Base-by-base conservation (phyloP, 352 stramenopile species). In the Globisporangium iwayamae region DNA sequence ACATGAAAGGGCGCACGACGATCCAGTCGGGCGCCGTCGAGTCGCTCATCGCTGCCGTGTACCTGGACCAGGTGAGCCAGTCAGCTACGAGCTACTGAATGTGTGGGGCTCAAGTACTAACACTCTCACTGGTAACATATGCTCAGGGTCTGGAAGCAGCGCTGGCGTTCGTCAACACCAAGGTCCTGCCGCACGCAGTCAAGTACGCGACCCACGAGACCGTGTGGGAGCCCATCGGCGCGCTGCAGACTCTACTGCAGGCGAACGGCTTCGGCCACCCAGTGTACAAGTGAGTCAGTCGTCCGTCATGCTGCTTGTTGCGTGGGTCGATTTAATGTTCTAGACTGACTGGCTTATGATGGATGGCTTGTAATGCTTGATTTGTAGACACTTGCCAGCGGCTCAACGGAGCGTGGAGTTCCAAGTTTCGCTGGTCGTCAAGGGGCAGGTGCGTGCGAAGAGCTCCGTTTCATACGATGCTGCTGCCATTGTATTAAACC, bases 1-100 rank as follows among this genome's bases (percentile, higher is more conserved):
- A 79, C 65, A 36, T 69, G n/a, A 86, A 89, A 72, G 81, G 79
- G 16, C 71, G 81, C 10, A 70, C 67, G 30, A 95, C 86, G 0
- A 90, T 95, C 67, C 78, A 91, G 43, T 82, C 86, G 0, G 85
- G 85, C 10, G 83, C 83, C 1, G 67, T 95, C 16, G 84, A 95
- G 55, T 72, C 84, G n/a, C 66, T 93, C 25, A 91, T 93, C 73
- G 84, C 79, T 1, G 84, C 82, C 0, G 71, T 93, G 18, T 93
- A 93, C 64, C 48, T 93, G 25, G 84, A 93, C 45, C 79, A 92
- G 74, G 76, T 85, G 16, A 3, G 65, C 55, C 9, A 61, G 22
- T 38, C 54, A 20, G 62, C 28, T 28, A 32, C 28, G 7, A 50
- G 62, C 16, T 48, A 16, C 43, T 48, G 14, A 6, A 7, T 22